Percentiles rank a stretch among this genome's conserved stretches.
Evolutionary conservation across 208 protist genomes (phyloP).

Genomic region (Herpetomonas tarakana): DNA sequence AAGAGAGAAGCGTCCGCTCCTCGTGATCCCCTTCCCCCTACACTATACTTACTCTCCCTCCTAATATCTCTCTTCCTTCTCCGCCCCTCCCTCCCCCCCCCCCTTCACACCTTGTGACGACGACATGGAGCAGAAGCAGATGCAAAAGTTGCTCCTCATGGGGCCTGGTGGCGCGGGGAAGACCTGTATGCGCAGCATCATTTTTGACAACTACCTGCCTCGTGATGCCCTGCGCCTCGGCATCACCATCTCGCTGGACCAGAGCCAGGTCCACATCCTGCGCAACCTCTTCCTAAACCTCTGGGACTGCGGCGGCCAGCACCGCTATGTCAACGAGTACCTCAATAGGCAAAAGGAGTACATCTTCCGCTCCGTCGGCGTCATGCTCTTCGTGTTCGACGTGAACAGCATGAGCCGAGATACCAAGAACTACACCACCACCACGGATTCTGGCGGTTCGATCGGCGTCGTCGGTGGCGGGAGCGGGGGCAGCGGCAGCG

Average conservation of each 20-base stretch:
- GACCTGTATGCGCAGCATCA: constrained; percentile 99
- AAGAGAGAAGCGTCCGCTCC: too few relatives aligned
- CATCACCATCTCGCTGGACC: constrained; percentile 97
- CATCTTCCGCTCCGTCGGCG: constrained; percentile 98
- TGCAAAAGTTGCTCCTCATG: constrained; percentile 97
- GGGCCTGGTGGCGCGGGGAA: constrained; percentile 93
- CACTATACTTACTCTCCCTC: too few relatives aligned
- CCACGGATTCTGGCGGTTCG: not conserved
- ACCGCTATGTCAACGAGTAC: constrained; percentile 98
- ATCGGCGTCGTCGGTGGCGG: constrained; percentile 8
- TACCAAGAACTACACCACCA: constrained; percentile 9
- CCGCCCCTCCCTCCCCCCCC: too few relatives aligned
- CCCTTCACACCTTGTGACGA: too few relatives aligned
- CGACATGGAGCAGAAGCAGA: constrained; percentile 81
- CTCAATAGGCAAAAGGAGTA: constrained; percentile 97
- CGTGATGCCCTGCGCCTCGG: constrained; percentile 92
- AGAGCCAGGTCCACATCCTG: constrained; percentile 98
- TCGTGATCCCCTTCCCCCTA: too few relatives aligned
- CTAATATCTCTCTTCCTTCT: too few relatives aligned
- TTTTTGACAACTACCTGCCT: constrained; percentile 99
- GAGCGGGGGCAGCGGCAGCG: constrained; percentile 4
- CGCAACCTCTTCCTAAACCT: constrained; percentile 99
- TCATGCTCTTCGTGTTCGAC: constrained; percentile 99
- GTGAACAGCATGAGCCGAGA: constrained; percentile 92
- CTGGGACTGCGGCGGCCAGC: constrained; percentile 99